Conservation (phyloP, 2,329 filamentous ascomycete genomes). For the Pseudogymnoascus sp. region DNA sequence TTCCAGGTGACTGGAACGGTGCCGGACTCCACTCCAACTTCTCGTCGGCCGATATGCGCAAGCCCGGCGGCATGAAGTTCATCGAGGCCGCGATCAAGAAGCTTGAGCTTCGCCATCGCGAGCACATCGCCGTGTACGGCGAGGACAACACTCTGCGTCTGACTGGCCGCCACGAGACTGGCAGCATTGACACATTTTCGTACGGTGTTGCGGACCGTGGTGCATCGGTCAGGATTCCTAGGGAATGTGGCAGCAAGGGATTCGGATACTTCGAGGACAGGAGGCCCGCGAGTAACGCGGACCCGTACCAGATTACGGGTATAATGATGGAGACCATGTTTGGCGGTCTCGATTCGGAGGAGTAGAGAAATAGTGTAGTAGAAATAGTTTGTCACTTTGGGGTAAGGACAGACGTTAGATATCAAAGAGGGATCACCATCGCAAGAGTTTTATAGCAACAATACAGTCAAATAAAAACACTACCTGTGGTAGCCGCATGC, state of each 20-base stretch:
- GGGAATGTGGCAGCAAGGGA: constrained; percentile 75
- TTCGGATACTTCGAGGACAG: constrained; percentile 92
- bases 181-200: constrained; percentile 84
- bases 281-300: constrained; percentile 75
- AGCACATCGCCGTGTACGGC: constrained; percentile 90
- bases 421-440: neutral
- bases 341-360: constrained; percentile 7
- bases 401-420: constrained; percentile 7
- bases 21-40: constrained; percentile 92
- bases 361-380: constrained; percentile 2
- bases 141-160: constrained; percentile 93
- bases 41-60: constrained; percentile 80
- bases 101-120: constrained; percentile 66
- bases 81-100: constrained; percentile 85
- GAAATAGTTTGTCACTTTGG: constrained; percentile 6
- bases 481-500: neutral
- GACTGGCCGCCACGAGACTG: constrained; percentile 91
- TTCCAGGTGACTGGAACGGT: constrained; percentile 94
- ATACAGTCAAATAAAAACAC: constrained; percentile 8
- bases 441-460: constrained; percentile 6
- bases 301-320: constrained; percentile 64
- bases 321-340: constrained; percentile 31
- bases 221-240: constrained; percentile 85
- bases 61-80: constrained; percentile 87
- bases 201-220: constrained; percentile 96